phyloP scores from a whole-genome alignment of 805 yeast species.

The Saccharomycopsis schoenii region DNA sequence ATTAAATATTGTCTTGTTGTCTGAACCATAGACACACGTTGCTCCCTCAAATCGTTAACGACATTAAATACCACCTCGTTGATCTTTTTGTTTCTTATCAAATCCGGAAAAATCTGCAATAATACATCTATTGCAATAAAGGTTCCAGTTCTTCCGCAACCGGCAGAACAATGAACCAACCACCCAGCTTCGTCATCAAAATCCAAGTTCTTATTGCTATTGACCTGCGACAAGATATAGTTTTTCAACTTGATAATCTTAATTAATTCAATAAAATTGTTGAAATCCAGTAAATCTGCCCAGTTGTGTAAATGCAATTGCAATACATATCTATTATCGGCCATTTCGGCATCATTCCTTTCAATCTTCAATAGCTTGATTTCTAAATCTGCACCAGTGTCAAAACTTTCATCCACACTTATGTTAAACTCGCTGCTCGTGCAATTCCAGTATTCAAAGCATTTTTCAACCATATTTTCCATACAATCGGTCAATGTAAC shows the following conservation, averaged over 20 bases:
- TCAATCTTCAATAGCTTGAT: constrained; percentile 7
- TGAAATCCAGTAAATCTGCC: constrained; percentile 71
- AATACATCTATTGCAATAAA: constrained; percentile 62
- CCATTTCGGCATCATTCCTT: constrained; percentile 24
- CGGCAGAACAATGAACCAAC: constrained; percentile 92
- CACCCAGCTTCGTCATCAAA: constrained; percentile 28
- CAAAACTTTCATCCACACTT: constrained; percentile 2
- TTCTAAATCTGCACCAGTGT: background rate
- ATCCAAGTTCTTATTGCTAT: background rate
- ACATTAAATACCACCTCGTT: constrained; percentile 36
- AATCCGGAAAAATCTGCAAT: background rate
- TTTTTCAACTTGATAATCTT: constrained; percentile 9
- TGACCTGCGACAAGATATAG: background rate
- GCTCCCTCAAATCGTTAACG: constrained; percentile 59
- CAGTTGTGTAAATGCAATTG: constrained; percentile 76
- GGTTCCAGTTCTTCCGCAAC: constrained; percentile 94
- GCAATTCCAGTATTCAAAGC: constrained; percentile 71
- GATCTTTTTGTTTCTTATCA: background rate
- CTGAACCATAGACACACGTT: constrained; percentile 79
- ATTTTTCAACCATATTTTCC: constrained; percentile 74
- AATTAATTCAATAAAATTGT: constrained; percentile 28
- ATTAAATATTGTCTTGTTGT: constrained; percentile 63
- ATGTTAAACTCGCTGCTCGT: constrained; percentile 37
- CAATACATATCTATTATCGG: constrained; percentile 34
- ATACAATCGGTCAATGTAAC: constrained; percentile 65